A percentile compares a stretch with the other conserved stretches of the same genome.
These are phyloP conservation scores for Globisporangium ultimum DNA, from an alignment of 352 stramenopile genomes.

Conservation along the genomic window DNA sequence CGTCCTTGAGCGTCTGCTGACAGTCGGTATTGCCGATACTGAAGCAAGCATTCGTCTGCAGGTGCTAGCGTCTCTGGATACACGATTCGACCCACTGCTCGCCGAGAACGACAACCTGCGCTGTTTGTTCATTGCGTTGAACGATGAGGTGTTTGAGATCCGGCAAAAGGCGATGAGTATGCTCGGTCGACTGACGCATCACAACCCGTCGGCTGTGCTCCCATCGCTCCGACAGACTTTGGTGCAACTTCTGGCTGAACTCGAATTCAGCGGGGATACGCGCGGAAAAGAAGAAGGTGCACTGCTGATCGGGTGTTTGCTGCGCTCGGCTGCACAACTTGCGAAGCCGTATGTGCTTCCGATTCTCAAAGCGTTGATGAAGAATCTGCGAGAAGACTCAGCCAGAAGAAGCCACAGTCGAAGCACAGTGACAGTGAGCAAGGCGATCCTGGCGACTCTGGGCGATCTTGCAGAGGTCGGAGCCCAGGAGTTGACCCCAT, in stretches of 20 bases:
- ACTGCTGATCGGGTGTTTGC: constrained; percentile 72
- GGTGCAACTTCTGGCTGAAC: constrained; percentile 81
- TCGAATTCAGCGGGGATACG: constrained; percentile 83
- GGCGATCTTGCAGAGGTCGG: constrained; percentile 79
- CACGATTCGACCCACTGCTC: constrained; percentile 76
- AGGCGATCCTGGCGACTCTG: constrained; percentile 80
- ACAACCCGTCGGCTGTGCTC: constrained; percentile 80
- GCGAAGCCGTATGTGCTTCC: constrained; percentile 84
- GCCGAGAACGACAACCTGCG: constrained; percentile 82
- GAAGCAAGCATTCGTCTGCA: constrained; percentile 81
- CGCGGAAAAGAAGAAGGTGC: constrained; percentile 82
- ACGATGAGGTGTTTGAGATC: constrained; percentile 87
- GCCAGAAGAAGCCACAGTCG: constrained; percentile 60
- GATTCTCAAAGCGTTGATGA: constrained; percentile 84
- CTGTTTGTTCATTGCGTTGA: constrained; percentile 84
- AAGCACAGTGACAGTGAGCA: constrained; percentile 79
- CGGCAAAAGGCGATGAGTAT: constrained; percentile 88
- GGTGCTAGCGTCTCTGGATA: constrained; percentile 76
- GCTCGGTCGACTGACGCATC: constrained; percentile 76
- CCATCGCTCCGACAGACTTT: constrained; percentile 82
- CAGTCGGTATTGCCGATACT: constrained; percentile 84
- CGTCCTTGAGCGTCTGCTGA: constrained; percentile 76
- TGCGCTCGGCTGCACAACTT: constrained; percentile 73
- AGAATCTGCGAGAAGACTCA: constrained; percentile 84
- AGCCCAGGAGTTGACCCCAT: constrained; percentile 75